phyloP scores from a whole-genome alignment of 352 stramenopile species.

The Pseudoperonospora humuli region DNA sequence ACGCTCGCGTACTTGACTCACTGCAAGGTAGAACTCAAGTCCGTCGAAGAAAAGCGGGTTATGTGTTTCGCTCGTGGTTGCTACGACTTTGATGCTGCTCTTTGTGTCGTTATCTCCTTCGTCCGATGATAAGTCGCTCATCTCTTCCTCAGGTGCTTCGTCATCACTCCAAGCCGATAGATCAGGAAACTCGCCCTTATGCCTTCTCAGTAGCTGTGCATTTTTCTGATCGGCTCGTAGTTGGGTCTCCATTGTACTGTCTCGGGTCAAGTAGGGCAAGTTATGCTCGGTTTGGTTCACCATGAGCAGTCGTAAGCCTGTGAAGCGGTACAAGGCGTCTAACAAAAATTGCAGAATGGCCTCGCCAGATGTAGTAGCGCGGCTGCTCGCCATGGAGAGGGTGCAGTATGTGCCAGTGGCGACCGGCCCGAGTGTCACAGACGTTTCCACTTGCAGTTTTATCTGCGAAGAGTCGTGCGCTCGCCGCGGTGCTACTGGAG shows the following conservation, averaged over 20 bases:
- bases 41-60: constrained; percentile 45
- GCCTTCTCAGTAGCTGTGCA: constrained; percentile 12
- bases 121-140: constrained; percentile 19
- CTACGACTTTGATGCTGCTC: background rate
- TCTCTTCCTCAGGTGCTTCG: constrained; percentile 25
- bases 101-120: constrained; percentile 17
- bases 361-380: constrained; percentile 1
- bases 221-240: constrained; percentile 28
- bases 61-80: constrained; percentile 7
- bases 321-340: constrained; percentile 21
- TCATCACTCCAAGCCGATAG: constrained; percentile 16
- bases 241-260: constrained; percentile 6
- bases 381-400: constrained; percentile 5
- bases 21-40: constrained; percentile 58
- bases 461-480: constrained; percentile 14
- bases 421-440: constrained; percentile 21
- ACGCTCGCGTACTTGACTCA: constrained; percentile 31
- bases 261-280: constrained; percentile 15
- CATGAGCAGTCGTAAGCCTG: constrained; percentile 23
- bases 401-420: constrained; percentile 5
- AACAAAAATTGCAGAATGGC: constrained; percentile 36
- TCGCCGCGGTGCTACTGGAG: constrained; percentile 4
- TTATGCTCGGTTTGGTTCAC: constrained; percentile 25
- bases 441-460: constrained; percentile 26
- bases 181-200: constrained; percentile 3